Conservation (phyloP, 441 rosid genomes). For the Lepidium campestre region DNA sequence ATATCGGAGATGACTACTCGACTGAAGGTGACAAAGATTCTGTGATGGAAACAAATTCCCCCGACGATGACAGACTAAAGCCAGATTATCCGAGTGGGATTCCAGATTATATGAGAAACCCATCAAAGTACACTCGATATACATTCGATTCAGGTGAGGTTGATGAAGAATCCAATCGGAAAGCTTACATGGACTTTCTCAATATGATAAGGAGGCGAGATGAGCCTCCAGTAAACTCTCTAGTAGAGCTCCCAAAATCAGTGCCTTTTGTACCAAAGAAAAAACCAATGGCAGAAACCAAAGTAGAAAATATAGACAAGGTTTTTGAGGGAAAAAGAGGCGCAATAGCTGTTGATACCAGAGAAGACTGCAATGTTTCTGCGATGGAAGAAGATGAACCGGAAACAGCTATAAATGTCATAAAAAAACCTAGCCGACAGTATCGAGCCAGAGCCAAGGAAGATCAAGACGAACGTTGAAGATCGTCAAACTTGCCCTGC, state of each 20-base stretch:
- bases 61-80: slow-evolving; percentile 15
- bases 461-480: slow-evolving; percentile 31
- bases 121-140: slow-evolving; percentile 68
- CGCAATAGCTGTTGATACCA: slow-evolving; percentile 33
- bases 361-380: slow-evolving; percentile 34
- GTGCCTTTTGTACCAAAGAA: slow-evolving; percentile 61
- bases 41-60: slow-evolving; percentile 31
- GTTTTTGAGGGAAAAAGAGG: slow-evolving; percentile 30
- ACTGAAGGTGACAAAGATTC: slow-evolving; percentile 32
- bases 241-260: slow-evolving; percentile 47
- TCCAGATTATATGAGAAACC: slow-evolving; percentile 81
- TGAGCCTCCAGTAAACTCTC: slow-evolving; percentile 29
- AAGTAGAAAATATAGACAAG: slow-evolving; percentile 20
- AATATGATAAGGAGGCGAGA: slow-evolving; percentile 44
- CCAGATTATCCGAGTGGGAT: slow-evolving; percentile 41
- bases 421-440: slow-evolving; percentile 40
- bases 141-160: slow-evolving; percentile 56
- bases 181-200: slow-evolving; percentile 70
- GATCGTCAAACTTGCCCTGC: not conserved
- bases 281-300: slow-evolving; percentile 34
- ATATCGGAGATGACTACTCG: slow-evolving; percentile 23
- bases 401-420: slow-evolving; percentile 22
- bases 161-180: slow-evolving; percentile 67
- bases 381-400: slow-evolving; percentile 85
- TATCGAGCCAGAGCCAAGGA: slow-evolving; percentile 48